These are phyloP conservation scores for Penstemon newberryi DNA, from an alignment of 257 asterid species.

Conservation along the genomic window DNA sequence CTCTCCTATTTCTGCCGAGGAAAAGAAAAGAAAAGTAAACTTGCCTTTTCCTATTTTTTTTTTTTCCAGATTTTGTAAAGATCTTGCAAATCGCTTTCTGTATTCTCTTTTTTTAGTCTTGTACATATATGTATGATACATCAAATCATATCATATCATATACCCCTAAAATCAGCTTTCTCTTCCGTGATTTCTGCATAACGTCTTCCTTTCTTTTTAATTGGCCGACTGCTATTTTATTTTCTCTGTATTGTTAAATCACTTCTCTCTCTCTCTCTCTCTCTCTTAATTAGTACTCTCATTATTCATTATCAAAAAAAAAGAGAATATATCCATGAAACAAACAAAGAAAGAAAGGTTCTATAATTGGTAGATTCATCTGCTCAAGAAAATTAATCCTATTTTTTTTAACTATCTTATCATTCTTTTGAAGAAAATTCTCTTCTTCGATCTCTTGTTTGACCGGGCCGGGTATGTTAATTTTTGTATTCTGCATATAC, in stretches of 20 bases:
- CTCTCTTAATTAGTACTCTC: background rate
- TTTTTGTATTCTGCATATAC: too few relatives aligned
- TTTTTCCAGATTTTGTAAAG: constrained; percentile 21
- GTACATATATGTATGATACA: constrained; percentile 28
- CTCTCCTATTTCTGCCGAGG: too few relatives aligned
- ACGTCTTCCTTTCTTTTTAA: background rate
- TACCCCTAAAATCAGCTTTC: background rate
- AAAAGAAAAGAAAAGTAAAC: background rate
- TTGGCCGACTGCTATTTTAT: background rate
- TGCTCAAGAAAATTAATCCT: too few relatives aligned
- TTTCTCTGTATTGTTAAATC: constrained; percentile 16
- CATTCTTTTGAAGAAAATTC: too few relatives aligned
- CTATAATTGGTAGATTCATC: too few relatives aligned
- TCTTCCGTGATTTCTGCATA: constrained; percentile 27
- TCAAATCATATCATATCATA: constrained; percentile 22
- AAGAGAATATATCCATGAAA: too few relatives aligned
- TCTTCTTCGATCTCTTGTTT: background rate
- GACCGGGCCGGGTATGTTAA: background rate
- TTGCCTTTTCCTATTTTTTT: background rate
- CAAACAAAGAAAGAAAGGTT: too few relatives aligned
- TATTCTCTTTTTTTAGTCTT: background rate
- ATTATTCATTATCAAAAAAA: too few relatives aligned
- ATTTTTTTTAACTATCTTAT: too few relatives aligned
- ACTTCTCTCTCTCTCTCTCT: background rate
- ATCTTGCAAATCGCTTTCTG: constrained; percentile 26